Conservation (phyloP, 2,329 filamentous ascomycete genomes). For the Pseudogymnoascus sp. region DNA sequence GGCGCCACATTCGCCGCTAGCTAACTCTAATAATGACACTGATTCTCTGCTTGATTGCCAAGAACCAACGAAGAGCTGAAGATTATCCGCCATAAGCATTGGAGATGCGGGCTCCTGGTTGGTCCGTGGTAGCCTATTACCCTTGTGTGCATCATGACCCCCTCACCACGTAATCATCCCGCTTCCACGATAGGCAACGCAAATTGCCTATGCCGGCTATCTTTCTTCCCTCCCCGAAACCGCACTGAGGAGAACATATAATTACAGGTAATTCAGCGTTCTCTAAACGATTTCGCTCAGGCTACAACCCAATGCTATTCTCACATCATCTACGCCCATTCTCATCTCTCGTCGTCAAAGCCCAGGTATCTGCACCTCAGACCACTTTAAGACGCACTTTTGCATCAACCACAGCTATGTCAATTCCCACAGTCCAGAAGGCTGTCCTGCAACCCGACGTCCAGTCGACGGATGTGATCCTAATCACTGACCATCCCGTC, state of each 20-base stretch:
- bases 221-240: not conserved
- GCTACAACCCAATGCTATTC: not conserved
- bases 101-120: not conserved
- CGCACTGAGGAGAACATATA: not conserved
- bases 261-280: not conserved
- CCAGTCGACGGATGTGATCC: constrained; percentile 12
- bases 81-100: not conserved
- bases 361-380: not conserved
- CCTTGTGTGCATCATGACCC: not conserved
- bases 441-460: constrained; percentile 6
- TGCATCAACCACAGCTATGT: not conserved
- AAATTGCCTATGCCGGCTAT: not conserved
- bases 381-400: not conserved
- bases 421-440: not conserved
- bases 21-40: not conserved
- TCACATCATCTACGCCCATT: not conserved
- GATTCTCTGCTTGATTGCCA: not conserved
- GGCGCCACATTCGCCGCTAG: not conserved
- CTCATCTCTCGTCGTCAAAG: not conserved
- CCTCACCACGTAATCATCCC: not conserved
- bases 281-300: not conserved
- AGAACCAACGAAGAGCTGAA: not conserved
- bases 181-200: not conserved
- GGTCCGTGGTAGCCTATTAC: not conserved
- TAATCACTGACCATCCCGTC: constrained; percentile 17